Percentiles rank a stretch among this genome's conserved stretches.
These are phyloP conservation scores for Cyclostephanos invisitatus DNA, from an alignment of 108 stramenopile species.

Conservation along the genomic window DNA sequence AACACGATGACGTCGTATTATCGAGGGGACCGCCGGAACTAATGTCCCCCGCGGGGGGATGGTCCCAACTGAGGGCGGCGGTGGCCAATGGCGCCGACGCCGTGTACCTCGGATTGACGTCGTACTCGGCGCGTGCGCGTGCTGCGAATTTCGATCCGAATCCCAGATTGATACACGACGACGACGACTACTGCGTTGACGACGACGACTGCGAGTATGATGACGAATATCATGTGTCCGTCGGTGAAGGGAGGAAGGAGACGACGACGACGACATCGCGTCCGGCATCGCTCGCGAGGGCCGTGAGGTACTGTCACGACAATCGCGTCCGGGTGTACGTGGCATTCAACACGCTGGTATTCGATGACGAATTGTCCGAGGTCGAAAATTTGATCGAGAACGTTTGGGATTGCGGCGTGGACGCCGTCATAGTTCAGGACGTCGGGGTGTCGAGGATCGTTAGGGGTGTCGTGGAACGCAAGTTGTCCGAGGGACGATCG, in stretches of 20 bases:
- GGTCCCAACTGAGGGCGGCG: conserved; percentile 71
- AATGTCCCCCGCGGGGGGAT: conserved; percentile 80
- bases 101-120: conserved; percentile 67
- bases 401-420: conserved; percentile 58
- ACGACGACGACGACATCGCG: neutral
- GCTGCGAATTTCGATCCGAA: conserved; percentile 74
- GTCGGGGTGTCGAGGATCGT: conserved; percentile 57
- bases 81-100: conserved; percentile 81
- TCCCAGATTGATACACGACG: conserved; percentile 32
- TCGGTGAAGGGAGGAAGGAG: neutral
- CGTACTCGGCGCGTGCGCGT: conserved; percentile 68
- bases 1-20: too few relatives aligned
- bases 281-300: conserved; percentile 37
- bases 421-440: conserved; percentile 83
- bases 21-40: conserved; percentile 59
- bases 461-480: conserved; percentile 35
- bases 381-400: conserved; percentile 52
- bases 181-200: neutral
- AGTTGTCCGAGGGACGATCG: neutral
- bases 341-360: conserved; percentile 69
- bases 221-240: neutral
- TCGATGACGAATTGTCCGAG: conserved; percentile 67
- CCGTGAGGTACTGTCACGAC: conserved; percentile 50
- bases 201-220: neutral
- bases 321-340: conserved; percentile 67